Base-by-base conservation (phyloP, 805 yeast genomes). In the Cyberlindnera nakhonratchasimensis region DNA sequence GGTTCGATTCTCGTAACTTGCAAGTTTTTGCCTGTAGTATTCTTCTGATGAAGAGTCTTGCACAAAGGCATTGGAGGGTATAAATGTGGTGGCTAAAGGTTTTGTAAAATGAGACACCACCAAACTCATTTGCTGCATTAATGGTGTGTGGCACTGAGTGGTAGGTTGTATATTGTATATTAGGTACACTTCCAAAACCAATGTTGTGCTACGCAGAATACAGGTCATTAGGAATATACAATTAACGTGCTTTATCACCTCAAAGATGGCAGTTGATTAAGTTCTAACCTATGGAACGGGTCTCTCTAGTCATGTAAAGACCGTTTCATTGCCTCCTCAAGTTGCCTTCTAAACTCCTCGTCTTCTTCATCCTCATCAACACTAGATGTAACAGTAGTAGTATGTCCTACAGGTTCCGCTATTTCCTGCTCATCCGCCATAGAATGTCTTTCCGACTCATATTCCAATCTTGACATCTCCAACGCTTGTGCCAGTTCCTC, bases 281-380 rank as follows among this genome's bases (percentile, higher is more conserved):
- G n/a, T n/a, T n/a, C n/a, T n/a, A n/a, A n/a, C n/a, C n/a, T n/a
- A n/a, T n/a, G n/a, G n/a, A 8, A 23, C 12, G 6, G 19, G 5
- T 22, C 5, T 19, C 4, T 18, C 37, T 22, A 50, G 25, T 52
- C 54, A 18, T 51, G 40, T 5, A 56, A 24, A 8, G 59, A 55
- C 10, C 61, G 26, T 44, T 50, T 52, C 32, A 56, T 19, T 4
- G 59, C 61, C 35, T 56, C 59, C 29, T 47, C 46, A 7, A 55
- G 12, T 19, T 54, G 57, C 12, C 32, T 34, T 12, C 39, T 46
- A 34, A 48, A 43, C 17, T 50, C 53, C 3, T 40, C 48, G 5
- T 47, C 55, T 2, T 42, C 45, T 11, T 46, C 45, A 28, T n/a
- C 30, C n/a, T 28, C 30, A 28, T 9, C 13, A 20, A 25, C 39